Percentiles rank a stretch among this genome's conserved stretches.
These are phyloP conservation scores for Acacia pycnantha DNA, from an alignment of 331 rosid species.

Conservation along the genomic window DNA sequence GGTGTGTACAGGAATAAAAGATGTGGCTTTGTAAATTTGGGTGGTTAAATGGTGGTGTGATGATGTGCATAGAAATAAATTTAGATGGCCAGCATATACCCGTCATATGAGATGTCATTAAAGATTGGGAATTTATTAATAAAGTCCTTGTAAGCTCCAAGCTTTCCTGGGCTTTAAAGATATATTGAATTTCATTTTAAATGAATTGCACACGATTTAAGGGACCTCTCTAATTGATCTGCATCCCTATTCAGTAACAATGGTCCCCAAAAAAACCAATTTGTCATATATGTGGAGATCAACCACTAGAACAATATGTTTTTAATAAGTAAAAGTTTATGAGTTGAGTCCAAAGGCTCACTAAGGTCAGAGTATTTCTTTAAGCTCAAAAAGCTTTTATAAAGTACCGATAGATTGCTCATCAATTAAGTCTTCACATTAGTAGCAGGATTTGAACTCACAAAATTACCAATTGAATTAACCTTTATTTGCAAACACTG, in stretches of 20 bases:
- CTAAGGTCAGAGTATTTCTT: no score
- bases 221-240: background rate
- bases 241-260: background rate
- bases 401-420: no score
- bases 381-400: no score
- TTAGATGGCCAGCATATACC: constrained; percentile 29
- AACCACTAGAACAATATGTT: background rate
- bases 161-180: background rate
- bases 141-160: background rate
- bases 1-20: constrained; percentile 8
- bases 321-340: no score
- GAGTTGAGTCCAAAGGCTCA: no score
- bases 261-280: constrained; percentile 27
- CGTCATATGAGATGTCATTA: constrained; percentile 23
- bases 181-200: background rate
- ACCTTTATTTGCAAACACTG: no score
- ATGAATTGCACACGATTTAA: background rate
- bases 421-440: no score
- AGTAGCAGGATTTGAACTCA: no score
- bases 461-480: no score
- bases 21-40: constrained; percentile 1
- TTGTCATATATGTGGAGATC: constrained; percentile 22
- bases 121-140: constrained; percentile 37
- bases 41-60: constrained; percentile 10
- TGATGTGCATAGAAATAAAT: constrained; percentile 27